phyloP scores from a whole-genome alignment of 2,329 filamentous ascomycete genomes.

The Trichophyton mentagrophytes region DNA sequence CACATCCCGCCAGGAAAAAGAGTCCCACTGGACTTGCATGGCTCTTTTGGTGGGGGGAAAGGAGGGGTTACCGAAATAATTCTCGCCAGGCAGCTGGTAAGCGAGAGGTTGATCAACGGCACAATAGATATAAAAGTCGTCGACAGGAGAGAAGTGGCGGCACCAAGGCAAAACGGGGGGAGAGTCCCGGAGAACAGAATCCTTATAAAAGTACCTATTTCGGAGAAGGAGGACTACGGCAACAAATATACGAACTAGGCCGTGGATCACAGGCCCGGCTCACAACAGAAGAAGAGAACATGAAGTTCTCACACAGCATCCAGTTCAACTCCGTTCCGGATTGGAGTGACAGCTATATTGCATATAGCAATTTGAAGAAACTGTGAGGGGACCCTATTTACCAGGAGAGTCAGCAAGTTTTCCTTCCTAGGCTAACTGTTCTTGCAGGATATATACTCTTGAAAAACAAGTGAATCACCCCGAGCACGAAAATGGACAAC shows the following conservation, averaged over 20 bases:
- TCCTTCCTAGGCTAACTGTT: background rate
- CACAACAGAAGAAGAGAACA: slow-evolving; percentile 62
- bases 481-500: slow-evolving; percentile 46
- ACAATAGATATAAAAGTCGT: background rate
- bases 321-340: slow-evolving; percentile 99
- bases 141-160: background rate
- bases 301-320: slow-evolving; percentile 99
- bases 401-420: background rate
- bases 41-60: slow-evolving; percentile 2
- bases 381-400: slow-evolving; percentile 47
- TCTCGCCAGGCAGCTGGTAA: background rate
- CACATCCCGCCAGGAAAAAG: background rate
- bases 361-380: slow-evolving; percentile 98
- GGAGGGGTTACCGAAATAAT: slow-evolving; percentile 1
- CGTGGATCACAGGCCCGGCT: slow-evolving; percentile 31
- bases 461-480: slow-evolving; percentile 67
- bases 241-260: background rate
- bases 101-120: background rate
- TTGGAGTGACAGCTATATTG: slow-evolving; percentile 96
- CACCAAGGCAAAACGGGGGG: background rate
- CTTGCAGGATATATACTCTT: slow-evolving; percentile 72
- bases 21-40: background rate
- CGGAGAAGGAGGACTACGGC: background rate
- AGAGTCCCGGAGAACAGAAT: background rate
- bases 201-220: background rate